Evolutionary conservation across 805 yeast species (phyloP).

Genomic region (Wickerhamiella slavikovae): DNA sequence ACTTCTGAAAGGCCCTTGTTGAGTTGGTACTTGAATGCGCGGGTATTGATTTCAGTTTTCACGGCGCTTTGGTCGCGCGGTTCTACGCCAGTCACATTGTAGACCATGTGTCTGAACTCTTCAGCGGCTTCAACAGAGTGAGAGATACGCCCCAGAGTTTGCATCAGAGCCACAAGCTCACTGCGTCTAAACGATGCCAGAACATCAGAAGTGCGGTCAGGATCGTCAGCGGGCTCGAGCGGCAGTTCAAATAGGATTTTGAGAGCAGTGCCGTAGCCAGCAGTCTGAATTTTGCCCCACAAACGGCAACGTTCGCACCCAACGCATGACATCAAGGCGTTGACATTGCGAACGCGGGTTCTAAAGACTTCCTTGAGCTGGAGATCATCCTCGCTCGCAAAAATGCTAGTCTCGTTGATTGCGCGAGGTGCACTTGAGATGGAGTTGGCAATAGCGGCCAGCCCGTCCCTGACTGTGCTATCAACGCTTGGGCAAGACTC

Average conservation of each 20-base stretch:
- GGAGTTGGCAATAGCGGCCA: conserved; percentile 20
- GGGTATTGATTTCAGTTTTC: no score
- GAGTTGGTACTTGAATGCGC: conserved; percentile 7
- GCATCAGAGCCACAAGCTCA: conserved; percentile 76
- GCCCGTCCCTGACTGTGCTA: conserved; percentile 24
- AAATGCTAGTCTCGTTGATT: conserved; percentile 31
- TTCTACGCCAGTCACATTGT: no score
- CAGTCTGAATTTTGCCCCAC: conserved; percentile 96
- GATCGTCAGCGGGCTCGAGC: conserved; percentile 25
- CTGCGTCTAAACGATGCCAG: conserved; percentile 41
- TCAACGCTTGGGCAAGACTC: conserved; percentile 22
- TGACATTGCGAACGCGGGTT: conserved; percentile 67
- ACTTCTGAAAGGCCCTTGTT: conserved; percentile 21
- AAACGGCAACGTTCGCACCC: conserved; percentile 94
- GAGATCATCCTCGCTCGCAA: conserved; percentile 21
- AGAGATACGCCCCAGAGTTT: conserved; percentile 81
- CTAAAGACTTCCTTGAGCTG: conserved; percentile 70
- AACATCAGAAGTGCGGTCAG: conserved; percentile 27
- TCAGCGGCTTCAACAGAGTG: conserved; percentile 61
- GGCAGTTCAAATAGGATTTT: conserved; percentile 70
- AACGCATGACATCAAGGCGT: conserved; percentile 92
- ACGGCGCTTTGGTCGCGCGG: no score
- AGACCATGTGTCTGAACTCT: conserved; percentile 42
- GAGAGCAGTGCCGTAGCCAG: conserved; percentile 93
- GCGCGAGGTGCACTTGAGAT: conserved; percentile 18